Base-by-base conservation (phyloP, 2,329 filamentous ascomycete genomes). In the Tolypocladium paradoxum region DNA sequence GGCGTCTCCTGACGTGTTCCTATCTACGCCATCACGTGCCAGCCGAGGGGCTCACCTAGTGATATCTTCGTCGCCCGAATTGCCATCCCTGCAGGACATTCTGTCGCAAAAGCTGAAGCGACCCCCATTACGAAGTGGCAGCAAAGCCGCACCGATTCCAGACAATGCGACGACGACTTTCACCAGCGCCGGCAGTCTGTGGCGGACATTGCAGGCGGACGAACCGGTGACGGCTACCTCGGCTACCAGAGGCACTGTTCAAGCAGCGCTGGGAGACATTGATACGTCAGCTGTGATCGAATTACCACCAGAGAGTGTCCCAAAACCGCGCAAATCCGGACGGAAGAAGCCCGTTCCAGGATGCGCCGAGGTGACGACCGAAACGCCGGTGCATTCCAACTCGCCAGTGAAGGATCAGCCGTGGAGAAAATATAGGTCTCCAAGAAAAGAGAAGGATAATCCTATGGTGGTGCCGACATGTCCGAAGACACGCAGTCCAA, bases 31-130 rank as follows among this genome's bases (percentile, higher is more conserved):
- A 48, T 48, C 61, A 55, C 59, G 65, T 53, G 66, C 59, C 49
- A 56, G 67, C 63, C 68, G 57, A 53, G 56, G 64, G 53, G 61
- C 68, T 20, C 58, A 66, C 33, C 53, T 65, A 33, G 56, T 55
- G 16, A 46, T 62, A 9, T 78, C 78, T 0, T 81, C 78, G 0
- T 81, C 79, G 5, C 78, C 79, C n/a, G 71, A 71, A n/a, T 64
- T 83, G 0, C 80, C 80, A 3, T 73, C 78, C 0, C 64, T 82
- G 0, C 69, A 70, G 37, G 73, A 81, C 3, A 62, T 83, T 11
- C 57, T 77, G 1, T 66, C 70, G 3, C 74, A 71, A 43, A 57
- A 55, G 27, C 57, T 60, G 12, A 69, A 60, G 29, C 67, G 60
- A 12, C 60, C 70, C 3, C 43, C 67, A 1, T 55, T 73, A 11